Evolutionary conservation across 768 basidiomycete species (phyloP).

Genomic region (Leccinum broughii): DNA sequence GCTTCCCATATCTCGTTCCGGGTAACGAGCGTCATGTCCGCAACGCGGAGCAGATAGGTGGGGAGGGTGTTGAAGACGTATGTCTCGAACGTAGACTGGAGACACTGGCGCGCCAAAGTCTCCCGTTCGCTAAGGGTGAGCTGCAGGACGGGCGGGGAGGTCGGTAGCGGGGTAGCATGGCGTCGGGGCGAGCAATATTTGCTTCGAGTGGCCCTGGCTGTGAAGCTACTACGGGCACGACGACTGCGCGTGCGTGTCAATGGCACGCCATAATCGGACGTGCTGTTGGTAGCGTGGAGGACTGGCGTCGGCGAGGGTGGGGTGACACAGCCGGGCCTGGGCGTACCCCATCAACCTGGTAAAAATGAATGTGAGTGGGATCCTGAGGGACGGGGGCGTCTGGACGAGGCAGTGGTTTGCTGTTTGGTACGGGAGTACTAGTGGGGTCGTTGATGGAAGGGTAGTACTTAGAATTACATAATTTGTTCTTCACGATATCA

Average conservation of each 20-base stretch:
- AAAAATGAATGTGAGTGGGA: too few species aligned
- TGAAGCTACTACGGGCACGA: slow-evolving; percentile 21
- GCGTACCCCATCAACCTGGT: slow-evolving; percentile 4
- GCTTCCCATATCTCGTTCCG: slow-evolving; percentile 24
- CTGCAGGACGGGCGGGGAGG: slow-evolving; percentile 17
- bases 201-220: slow-evolving; percentile 14
- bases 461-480: too few species aligned
- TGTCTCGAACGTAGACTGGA: slow-evolving; percentile 24
- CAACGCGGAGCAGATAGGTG: slow-evolving; percentile 23
- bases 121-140: slow-evolving; percentile 24
- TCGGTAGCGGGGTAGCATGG: slow-evolving; percentile 14
- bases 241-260: slow-evolving; percentile 15
- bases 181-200: slow-evolving; percentile 25
- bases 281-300: slow-evolving; percentile 19
- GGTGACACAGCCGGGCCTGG: slow-evolving; percentile 15
- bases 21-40: slow-evolving; percentile 23
- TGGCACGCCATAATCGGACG: slow-evolving; percentile 17
- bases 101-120: slow-evolving; percentile 20
- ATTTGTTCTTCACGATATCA: too few species aligned
- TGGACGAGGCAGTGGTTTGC: too few species aligned
- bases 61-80: slow-evolving; percentile 28
- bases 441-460: too few species aligned
- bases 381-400: too few species aligned
- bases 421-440: too few species aligned
- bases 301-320: slow-evolving; percentile 18